Base-by-base conservation (phyloP, 2,329 filamentous ascomycete species). In the Penicillium crustosum region DNA sequence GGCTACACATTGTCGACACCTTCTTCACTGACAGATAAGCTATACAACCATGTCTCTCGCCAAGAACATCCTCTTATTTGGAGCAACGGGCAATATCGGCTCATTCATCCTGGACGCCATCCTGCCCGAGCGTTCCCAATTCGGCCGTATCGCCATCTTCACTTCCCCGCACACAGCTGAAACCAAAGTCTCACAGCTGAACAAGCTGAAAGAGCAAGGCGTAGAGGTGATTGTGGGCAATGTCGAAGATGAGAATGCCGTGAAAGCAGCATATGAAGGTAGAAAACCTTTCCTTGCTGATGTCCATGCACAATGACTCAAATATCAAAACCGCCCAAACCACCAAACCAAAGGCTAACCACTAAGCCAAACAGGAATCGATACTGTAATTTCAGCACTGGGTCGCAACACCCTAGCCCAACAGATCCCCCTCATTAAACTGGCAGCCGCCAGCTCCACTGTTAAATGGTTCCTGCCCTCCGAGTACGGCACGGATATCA, bases 381-480 rank as follows among this genome's bases (percentile, higher is more conserved):
- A 90, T 69, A 89, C 87, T 0, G 78, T 90, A 42, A 75, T 90
- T 49, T 87, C 83, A 21, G 83, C 84, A 2, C 78, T 90, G 1
- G 88, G 88, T 3, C 80, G 88, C 50, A 80, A 79, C n/a, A 84
- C 81, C 0, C 82, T 91, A 17, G 78, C 81, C 23, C 73, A 80
- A 9, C 88, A 90, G 66, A 82, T 86, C 56, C 75, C 81, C 3
- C 79, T 90, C n/a, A 81, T 90, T 51, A 76, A 76, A 43, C 76
- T 87, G 25, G 86, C 87, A 13, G 82, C 84, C 39, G 72, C 78
- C 53, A 80, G 80, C 0, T 70, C 75, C 2, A 79, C 73, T 25
- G 82, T 89, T 33, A 80, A 81, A 61, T 83, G 83, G 77, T 88
- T 90, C 75, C 83, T 88, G 61, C 86, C 87, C 0, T 87, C 84